A percentile compares a stretch with the other conserved stretches of the same genome.
Evolutionary conservation across 139 green algal species (phyloP).

Genomic region (Coccomyxa sp.): DNA sequence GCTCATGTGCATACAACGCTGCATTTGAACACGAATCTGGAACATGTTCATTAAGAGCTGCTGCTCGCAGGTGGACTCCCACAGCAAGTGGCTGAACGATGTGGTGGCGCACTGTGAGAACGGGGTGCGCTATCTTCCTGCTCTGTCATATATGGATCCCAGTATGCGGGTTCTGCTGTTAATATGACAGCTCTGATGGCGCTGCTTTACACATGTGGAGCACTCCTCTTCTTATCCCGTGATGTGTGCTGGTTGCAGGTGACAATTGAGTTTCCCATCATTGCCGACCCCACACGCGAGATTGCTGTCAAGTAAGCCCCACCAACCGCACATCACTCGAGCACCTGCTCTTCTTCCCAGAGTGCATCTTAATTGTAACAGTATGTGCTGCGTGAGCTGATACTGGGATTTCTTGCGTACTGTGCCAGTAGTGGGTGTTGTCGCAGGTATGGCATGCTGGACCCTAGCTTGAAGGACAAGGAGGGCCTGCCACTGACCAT

Average conservation of each 20-base stretch:
- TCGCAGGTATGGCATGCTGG: conserved; percentile 46
- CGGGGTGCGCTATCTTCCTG: conserved; percentile 18
- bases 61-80: conserved; percentile 16
- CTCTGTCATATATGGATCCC: no score
- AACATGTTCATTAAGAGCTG: background rate
- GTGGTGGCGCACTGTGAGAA: conserved; percentile 41
- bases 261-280: conserved; percentile 41
- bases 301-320: conserved; percentile 23
- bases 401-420: no score
- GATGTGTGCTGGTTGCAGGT: background rate
- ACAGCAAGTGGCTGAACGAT: conserved; percentile 33
- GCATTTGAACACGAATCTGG: background rate
- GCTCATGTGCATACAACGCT: background rate
- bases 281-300: conserved; percentile 30
- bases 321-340: background rate
- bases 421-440: background rate
- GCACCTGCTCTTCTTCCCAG: no score
- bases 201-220: background rate
- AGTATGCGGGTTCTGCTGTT: no score
- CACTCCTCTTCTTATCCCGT: background rate
- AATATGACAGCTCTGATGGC: background rate
- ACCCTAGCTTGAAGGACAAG: conserved; percentile 41
- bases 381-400: no score
- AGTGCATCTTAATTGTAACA: no score
- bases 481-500: conserved; percentile 48